phyloP scores from a whole-genome alignment of 257 asterid genomes.

The Lantana camara region DNA sequence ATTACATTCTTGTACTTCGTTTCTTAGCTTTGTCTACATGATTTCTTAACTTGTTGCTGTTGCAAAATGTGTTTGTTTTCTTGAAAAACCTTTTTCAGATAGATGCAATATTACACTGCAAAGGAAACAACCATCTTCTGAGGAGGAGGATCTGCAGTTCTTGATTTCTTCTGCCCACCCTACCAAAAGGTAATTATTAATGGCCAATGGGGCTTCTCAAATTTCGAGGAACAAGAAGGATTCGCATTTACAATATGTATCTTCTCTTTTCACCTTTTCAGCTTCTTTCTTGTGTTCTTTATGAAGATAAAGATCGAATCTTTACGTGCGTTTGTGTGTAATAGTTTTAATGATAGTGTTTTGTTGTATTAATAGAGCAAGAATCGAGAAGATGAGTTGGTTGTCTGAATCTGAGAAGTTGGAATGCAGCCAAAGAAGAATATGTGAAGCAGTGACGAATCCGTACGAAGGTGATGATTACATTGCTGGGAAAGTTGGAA shows the following conservation, averaged over 20 bases:
- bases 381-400: constrained; percentile 44
- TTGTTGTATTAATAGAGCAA: constrained; percentile 35
- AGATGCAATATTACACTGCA: constrained; percentile 37
- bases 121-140: constrained; percentile 34
- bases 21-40: constrained; percentile 1
- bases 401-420: constrained; percentile 36
- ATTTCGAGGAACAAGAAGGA: constrained; percentile 37
- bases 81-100: constrained; percentile 32
- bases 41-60: not conserved
- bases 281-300: not conserved
- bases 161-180: constrained; percentile 28
- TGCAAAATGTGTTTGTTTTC: constrained; percentile 17
- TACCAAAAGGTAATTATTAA: constrained; percentile 51
- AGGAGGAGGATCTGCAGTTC: constrained; percentile 13
- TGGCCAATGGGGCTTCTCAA: constrained; percentile 18
- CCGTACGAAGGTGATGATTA: constrained; percentile 61
- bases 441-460: constrained; percentile 39
- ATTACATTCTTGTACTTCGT: not conserved
- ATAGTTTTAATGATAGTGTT: no score
- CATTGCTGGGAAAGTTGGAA: constrained; percentile 44
- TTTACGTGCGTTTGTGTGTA: not conserved
- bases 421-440: constrained; percentile 57
- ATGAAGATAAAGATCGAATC: no score
- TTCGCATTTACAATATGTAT: constrained; percentile 7
- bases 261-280: not conserved